phyloP scores from a whole-genome alignment of 2,329 filamentous ascomycete species.

The Venturia carpophila region DNA sequence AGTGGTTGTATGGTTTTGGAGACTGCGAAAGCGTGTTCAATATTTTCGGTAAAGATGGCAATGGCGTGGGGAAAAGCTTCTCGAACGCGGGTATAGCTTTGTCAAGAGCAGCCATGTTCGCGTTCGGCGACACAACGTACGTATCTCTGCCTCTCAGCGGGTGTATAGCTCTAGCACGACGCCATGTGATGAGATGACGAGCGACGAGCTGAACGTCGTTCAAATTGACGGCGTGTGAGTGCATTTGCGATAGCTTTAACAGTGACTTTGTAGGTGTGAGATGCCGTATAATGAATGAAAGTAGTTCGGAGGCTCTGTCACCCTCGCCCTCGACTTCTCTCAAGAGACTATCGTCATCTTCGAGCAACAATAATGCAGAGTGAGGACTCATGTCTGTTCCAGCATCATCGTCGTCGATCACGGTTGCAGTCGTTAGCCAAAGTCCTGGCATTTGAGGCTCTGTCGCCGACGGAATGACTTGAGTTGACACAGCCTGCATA shows the following conservation, averaged over 20 bases:
- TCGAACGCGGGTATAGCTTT: constrained; percentile 65
- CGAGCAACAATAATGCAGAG: constrained; percentile 76
- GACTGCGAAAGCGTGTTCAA: constrained; percentile 73
- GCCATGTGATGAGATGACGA: constrained; percentile 92
- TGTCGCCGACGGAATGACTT: constrained; percentile 61
- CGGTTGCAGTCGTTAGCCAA: constrained; percentile 84
- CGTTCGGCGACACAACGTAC: constrained; percentile 88
- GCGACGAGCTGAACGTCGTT: constrained; percentile 79
- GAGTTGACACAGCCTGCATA: constrained; percentile 56
- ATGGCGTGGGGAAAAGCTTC: constrained; percentile 65
- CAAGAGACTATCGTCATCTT: constrained; percentile 74
- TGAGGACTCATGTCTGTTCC: constrained; percentile 69
- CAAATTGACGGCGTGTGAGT: constrained; percentile 56
- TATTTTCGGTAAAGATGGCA: constrained; percentile 78
- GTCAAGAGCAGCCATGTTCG: constrained; percentile 64
- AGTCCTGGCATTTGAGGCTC: constrained; percentile 65
- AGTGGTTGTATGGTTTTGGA: constrained; percentile 72
- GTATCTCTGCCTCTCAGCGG: constrained; percentile 83
- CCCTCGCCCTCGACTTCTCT: constrained; percentile 59
- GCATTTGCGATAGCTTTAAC: constrained; percentile 63
- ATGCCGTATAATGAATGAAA: constrained; percentile 63
- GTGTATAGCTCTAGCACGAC: constrained; percentile 81
- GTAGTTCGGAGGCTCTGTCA: constrained; percentile 65
- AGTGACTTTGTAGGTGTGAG: constrained; percentile 55
- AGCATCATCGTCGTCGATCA: constrained; percentile 56